These are phyloP conservation scores for Grigorovia jiainica DNA, from an alignment of 805 yeast genomes.

Conservation along the genomic window DNA sequence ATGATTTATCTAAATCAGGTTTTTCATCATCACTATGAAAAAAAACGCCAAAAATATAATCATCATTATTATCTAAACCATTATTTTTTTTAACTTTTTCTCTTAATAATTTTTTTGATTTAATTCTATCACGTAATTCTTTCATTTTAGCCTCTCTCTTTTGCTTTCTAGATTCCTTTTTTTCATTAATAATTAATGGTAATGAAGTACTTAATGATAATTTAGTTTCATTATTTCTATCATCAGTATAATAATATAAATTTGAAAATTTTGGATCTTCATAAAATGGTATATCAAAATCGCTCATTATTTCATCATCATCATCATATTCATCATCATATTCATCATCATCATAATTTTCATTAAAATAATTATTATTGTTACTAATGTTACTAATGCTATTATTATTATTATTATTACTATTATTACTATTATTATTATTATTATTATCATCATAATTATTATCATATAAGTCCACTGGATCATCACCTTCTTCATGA, in stretches of 20 bases:
- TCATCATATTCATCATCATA: conserved; percentile 25
- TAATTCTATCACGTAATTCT: conserved; percentile 23
- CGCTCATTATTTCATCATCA: conserved; percentile 27
- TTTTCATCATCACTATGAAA: conserved; percentile 26
- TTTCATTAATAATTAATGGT: conserved; percentile 26
- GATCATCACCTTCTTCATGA: conserved; percentile 26
- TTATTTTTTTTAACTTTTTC: conserved; percentile 30
- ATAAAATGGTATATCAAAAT: conserved; percentile 33
- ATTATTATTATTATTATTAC: conserved; percentile 1
- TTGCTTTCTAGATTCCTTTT: conserved; percentile 17
- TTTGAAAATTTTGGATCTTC: conserved; percentile 33
- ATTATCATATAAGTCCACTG: conserved; percentile 14
- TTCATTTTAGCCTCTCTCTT: conserved; percentile 22
- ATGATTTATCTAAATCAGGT: conserved; percentile 5
- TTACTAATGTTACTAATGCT: neutral
- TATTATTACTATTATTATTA: neutral
- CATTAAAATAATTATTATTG: conserved; percentile 6
- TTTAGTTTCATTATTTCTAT: conserved; percentile 24
- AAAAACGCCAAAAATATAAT: conserved; percentile 27
- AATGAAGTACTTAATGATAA: conserved; percentile 26
- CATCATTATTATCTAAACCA: conserved; percentile 27
- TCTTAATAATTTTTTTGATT: conserved; percentile 20
- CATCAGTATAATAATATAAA: conserved; percentile 25
- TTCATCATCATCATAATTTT: conserved; percentile 19
- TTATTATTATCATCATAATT: conserved; percentile 2